These are phyloP conservation scores for Pachyrhizus erosus DNA, from an alignment of 306 rosid genomes.

Conservation along the genomic window DNA sequence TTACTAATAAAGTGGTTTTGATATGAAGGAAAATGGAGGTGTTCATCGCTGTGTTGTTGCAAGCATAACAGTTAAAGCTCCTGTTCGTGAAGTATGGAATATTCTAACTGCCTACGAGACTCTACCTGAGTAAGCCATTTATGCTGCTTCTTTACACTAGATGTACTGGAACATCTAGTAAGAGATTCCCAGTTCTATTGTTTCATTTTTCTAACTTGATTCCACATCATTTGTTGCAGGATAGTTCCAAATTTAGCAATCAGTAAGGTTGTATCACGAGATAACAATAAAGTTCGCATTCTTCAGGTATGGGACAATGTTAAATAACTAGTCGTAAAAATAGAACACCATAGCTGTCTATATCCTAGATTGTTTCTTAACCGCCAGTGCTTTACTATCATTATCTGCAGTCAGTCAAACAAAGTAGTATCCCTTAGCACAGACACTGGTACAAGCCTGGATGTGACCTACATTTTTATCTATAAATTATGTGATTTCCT, in stretches of 20 bases:
- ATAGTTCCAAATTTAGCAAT: slow-evolving; percentile 87
- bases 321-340: slow-evolving; percentile 8
- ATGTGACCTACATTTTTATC: background rate
- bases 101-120: slow-evolving; percentile 77
- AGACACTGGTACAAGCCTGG: background rate
- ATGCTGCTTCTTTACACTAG: slow-evolving; percentile 3
- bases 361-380: background rate
- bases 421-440: background rate
- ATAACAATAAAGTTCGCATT: slow-evolving; percentile 83
- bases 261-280: slow-evolving; percentile 80
- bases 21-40: slow-evolving; percentile 88
- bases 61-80: slow-evolving; percentile 90
- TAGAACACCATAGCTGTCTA: background rate
- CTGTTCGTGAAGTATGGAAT: slow-evolving; percentile 78
- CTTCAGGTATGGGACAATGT: slow-evolving; percentile 67
- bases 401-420: background rate
- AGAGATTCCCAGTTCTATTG: background rate
- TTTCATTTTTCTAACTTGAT: slow-evolving; percentile 31
- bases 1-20: slow-evolving; percentile 47
- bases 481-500: background rate
- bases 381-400: background rate
- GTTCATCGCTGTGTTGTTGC: slow-evolving; percentile 92
- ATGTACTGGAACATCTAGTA: background rate
- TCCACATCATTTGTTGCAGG: slow-evolving; percentile 52
- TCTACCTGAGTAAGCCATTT: slow-evolving; percentile 77